A percentile compares a stretch with the other conserved stretches of the same genome.
These are phyloP conservation scores for Clonostachys byssicola DNA, from an alignment of 2,329 filamentous ascomycete genomes.

Conservation along the genomic window DNA sequence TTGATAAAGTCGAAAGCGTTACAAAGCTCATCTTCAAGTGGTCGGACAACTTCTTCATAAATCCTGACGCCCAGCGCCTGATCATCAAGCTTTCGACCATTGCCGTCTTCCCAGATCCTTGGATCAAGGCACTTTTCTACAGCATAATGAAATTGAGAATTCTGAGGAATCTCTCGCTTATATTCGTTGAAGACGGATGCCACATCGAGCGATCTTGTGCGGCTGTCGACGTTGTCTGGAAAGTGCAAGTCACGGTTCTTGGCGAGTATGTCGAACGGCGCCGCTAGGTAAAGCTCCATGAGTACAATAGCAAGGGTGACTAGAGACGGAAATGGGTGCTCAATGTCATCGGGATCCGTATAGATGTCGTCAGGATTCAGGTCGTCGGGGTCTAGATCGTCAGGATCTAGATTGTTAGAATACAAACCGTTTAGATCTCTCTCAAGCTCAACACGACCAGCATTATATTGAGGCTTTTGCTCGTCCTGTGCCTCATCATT, in stretches of 20 bases:
- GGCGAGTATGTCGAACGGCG: not conserved
- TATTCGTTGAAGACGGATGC: not conserved
- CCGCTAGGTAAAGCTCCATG: constrained; percentile 1
- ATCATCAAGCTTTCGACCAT: not conserved
- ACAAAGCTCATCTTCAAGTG: not conserved
- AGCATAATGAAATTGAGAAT: not conserved
- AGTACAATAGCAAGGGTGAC: constrained; percentile 1
- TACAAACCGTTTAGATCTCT: too few relatives aligned
- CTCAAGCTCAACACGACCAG: not conserved
- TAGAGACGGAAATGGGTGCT: not conserved
- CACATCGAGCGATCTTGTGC: not conserved
- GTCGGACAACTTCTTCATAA: constrained; percentile 1
- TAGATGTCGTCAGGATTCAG: not conserved
- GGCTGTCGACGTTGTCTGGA: not conserved
- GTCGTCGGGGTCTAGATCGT: not conserved
- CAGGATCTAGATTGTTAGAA: too few relatives aligned
- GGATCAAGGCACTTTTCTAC: constrained; percentile 2
- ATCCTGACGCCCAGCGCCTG: not conserved
- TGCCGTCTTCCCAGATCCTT: constrained; percentile 1
- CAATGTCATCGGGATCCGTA: not conserved
- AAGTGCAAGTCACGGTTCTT: not conserved
- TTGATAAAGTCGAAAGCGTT: constrained; percentile 1
- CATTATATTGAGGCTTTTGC: not conserved
- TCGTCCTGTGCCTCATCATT: not conserved
- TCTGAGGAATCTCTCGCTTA: not conserved